A percentile compares a stretch with the other conserved stretches of the same genome.
Conservation (phyloP, 192 early-diverging fungal species). For the Umbelopsis ramanniana region DNA sequence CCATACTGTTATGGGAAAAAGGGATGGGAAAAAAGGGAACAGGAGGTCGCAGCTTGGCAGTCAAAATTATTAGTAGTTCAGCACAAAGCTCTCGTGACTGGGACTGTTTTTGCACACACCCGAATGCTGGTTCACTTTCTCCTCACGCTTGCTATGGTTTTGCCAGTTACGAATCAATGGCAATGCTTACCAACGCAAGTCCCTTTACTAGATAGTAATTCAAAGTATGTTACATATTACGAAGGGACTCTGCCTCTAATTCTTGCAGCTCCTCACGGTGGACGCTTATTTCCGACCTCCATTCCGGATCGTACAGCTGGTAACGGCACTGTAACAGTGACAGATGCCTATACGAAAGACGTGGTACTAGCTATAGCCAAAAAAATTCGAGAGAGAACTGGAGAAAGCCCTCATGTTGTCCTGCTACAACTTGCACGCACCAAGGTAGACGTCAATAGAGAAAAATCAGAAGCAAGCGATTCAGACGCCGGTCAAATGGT, state of each 20-base stretch:
- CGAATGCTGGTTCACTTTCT: not conserved
- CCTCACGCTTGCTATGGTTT: not conserved
- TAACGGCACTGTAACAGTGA: not conserved
- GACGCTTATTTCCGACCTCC: not conserved
- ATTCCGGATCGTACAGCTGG: not conserved
- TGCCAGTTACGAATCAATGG: not conserved
- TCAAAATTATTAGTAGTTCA: not conserved
- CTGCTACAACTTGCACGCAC: constrained; percentile 4
- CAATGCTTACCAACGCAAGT: not conserved
- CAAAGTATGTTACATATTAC: constrained; percentile 8
- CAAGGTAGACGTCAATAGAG: constrained; percentile 17
- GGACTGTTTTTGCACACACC: not conserved
- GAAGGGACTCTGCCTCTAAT: constrained; percentile 10
- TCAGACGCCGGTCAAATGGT: not conserved
- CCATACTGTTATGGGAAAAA: constrained; percentile 8
- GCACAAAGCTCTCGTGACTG: not conserved
- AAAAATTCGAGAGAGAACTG: constrained; percentile 1
- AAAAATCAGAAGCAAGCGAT: not conserved
- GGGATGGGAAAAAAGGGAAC: not conserved
- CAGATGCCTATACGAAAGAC: constrained; percentile 10
- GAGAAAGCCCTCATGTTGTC: not conserved
- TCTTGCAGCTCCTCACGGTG: constrained; percentile 11
- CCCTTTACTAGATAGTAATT: not conserved
- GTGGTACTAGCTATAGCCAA: not conserved
- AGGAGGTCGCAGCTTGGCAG: not conserved